Evolutionary conservation across 306 rosid genomes (phyloP).

Genomic region (Pyrus communis): DNA sequence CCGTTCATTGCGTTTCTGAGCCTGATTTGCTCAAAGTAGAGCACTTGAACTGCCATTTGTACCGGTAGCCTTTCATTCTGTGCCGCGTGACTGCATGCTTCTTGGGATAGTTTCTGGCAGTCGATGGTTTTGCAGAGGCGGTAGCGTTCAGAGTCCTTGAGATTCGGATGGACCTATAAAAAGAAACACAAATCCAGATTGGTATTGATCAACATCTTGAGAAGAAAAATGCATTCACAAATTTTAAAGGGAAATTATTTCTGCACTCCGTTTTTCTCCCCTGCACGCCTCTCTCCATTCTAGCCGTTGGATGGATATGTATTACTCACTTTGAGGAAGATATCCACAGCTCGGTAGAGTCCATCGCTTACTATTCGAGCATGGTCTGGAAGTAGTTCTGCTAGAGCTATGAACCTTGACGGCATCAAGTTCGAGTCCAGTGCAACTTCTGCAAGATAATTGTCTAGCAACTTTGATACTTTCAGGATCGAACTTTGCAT

Average conservation of each 20-base stretch:
- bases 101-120: conserved; percentile 85
- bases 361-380: conserved; percentile 86
- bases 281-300: too few relatives aligned
- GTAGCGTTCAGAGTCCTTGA: conserved; percentile 80
- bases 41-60: conserved; percentile 93
- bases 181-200: conserved; percentile 1
- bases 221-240: neutral
- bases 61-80: conserved; percentile 93
- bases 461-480: conserved; percentile 83
- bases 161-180: conserved; percentile 81
- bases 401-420: conserved; percentile 67
- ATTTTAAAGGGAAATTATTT: neutral
- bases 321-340: conserved; percentile 77
- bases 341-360: conserved; percentile 79
- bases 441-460: conserved; percentile 85
- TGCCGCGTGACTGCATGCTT: conserved; percentile 97
- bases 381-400: conserved; percentile 92
- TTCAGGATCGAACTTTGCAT: conserved; percentile 89
- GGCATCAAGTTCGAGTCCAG: conserved; percentile 71
- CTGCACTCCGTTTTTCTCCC: too few relatives aligned
- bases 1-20: conserved; percentile 92
- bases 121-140: conserved; percentile 89
- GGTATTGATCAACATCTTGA: neutral
- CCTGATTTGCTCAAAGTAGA: conserved; percentile 93
- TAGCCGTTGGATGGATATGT: neutral